Evolutionary conservation across 192 early-diverging fungal species (phyloP).

Genomic region (Entrophospora sp.): DNA sequence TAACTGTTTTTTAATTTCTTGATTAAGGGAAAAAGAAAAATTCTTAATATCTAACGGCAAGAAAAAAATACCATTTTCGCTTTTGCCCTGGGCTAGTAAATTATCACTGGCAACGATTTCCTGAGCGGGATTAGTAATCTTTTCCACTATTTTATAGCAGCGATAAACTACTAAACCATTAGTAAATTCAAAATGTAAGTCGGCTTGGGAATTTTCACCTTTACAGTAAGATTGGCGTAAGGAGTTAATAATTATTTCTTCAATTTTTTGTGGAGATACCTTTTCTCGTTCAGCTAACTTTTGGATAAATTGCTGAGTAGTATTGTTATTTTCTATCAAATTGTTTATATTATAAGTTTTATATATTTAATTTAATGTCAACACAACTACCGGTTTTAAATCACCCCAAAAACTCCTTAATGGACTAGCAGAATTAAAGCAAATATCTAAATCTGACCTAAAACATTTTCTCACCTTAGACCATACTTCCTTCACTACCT

Average conservation of each 20-base stretch:
- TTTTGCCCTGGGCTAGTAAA: not conserved
- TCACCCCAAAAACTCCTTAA: not conserved
- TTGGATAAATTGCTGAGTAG: not conserved
- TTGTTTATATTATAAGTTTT: not conserved
- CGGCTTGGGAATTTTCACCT: not conserved
- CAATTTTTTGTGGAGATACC: not conserved
- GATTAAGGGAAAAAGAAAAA: not conserved
- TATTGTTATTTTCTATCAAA: not conserved
- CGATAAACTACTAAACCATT: not conserved
- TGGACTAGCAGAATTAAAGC: too few species aligned
- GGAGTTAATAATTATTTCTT: not conserved
- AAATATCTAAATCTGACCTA: not conserved
- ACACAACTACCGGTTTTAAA: slow-evolving; percentile 3
- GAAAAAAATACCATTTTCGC: not conserved
- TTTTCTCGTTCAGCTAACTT: not conserved
- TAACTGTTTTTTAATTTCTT: not conserved
- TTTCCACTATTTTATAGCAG: not conserved
- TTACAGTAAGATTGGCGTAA: not conserved
- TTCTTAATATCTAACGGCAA: not conserved
- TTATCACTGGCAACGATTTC: not conserved
- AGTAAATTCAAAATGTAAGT: not conserved
- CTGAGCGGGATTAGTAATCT: not conserved
- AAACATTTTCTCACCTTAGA: not conserved
- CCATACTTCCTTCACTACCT: too few species aligned
- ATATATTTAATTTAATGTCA: not conserved